These are phyloP conservation scores for Monascus ruber DNA, from an alignment of 2,329 filamentous ascomycete genomes.

Conservation along the genomic window DNA sequence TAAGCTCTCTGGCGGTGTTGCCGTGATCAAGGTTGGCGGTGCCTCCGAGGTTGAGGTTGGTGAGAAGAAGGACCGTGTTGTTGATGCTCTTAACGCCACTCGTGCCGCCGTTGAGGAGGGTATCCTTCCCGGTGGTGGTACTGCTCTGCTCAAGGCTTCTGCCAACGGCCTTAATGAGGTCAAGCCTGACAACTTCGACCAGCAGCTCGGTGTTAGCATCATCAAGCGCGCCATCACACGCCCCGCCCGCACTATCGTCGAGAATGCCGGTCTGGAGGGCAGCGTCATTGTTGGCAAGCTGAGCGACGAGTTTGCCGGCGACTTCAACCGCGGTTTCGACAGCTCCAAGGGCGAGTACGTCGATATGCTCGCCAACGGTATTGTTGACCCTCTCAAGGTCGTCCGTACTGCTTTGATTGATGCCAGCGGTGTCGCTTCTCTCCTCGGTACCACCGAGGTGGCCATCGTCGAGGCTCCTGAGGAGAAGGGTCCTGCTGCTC, in stretches of 20 bases:
- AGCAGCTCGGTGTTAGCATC: constrained; percentile 95
- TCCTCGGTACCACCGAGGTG: constrained; percentile 95
- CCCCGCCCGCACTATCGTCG: constrained; percentile 87
- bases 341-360: constrained; percentile 95
- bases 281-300: constrained; percentile 97
- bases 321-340: constrained; percentile 99
- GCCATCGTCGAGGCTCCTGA: constrained; percentile 93
- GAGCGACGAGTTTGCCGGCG: constrained; percentile 75
- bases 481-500: constrained; percentile 61
- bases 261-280: constrained; percentile 94
- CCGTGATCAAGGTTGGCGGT: constrained; percentile 98
- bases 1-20: constrained; percentile 97
- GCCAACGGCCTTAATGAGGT: constrained; percentile 72
- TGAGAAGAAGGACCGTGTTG: constrained; percentile 99
- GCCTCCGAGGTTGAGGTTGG: constrained; percentile 96
- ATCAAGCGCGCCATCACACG: constrained; percentile 97
- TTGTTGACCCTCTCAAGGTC: constrained; percentile 98
- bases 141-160: constrained; percentile 92
- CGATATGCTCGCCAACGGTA: constrained; percentile 95
- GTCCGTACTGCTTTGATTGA: constrained; percentile 93
- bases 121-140: constrained; percentile 97
- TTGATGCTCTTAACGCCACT: constrained; percentile 95
- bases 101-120: constrained; percentile 97
- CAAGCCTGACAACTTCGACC: constrained; percentile 93
- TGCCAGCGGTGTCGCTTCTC: constrained; percentile 88